Percentiles rank a stretch among this genome's conserved stretches.
Evolutionary conservation across 2,329 filamentous ascomycete species (phyloP).

Genomic region (Fusarium torulosum): DNA sequence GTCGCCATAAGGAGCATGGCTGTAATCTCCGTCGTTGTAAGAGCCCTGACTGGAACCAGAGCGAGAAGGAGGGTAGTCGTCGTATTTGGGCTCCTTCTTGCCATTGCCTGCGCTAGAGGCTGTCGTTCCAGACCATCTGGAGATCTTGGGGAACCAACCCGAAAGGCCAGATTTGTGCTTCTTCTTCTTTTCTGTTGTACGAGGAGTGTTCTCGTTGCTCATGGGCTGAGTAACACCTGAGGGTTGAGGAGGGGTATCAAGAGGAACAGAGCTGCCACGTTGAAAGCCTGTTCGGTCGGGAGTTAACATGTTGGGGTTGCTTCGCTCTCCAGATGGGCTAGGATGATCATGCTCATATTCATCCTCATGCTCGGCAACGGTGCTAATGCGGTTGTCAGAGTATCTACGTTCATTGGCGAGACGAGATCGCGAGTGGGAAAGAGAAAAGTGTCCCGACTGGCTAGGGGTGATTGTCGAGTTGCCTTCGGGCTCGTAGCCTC

Average conservation of each 20-base stretch:
- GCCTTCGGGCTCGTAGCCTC: constrained; percentile 86
- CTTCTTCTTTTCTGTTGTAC: constrained; percentile 77
- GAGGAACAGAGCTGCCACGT: constrained; percentile 66
- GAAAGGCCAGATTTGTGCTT: constrained; percentile 93
- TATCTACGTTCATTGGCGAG: constrained; percentile 67
- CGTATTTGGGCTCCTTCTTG: constrained; percentile 71
- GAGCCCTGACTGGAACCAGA: constrained; percentile 81
- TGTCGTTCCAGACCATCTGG: constrained; percentile 97
- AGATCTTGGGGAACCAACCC: constrained; percentile 88
- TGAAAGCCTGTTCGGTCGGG: constrained; percentile 65
- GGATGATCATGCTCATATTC: constrained; percentile 71
- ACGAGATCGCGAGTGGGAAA: constrained; percentile 63
- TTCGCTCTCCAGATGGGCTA: constrained; percentile 56
- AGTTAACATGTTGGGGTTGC: constrained; percentile 68
- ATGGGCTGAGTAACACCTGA: constrained; percentile 54
- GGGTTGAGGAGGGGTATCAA: constrained; percentile 70
- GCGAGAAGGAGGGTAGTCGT: constrained; percentile 73
- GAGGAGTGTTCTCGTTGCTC: constrained; percentile 84
- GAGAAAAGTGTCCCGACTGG: constrained; percentile 81
- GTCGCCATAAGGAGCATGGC: constrained; percentile 67
- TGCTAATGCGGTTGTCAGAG: constrained; percentile 87
- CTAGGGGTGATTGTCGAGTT: constrained; percentile 77
- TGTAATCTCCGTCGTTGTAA: constrained; percentile 70
- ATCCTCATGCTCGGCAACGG: constrained; percentile 86
- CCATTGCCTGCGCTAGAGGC: constrained; percentile 84